These are phyloP conservation scores for Cercophora scortea DNA, from an alignment of 495 filamentous ascomycete genomes.

Conservation along the genomic window DNA sequence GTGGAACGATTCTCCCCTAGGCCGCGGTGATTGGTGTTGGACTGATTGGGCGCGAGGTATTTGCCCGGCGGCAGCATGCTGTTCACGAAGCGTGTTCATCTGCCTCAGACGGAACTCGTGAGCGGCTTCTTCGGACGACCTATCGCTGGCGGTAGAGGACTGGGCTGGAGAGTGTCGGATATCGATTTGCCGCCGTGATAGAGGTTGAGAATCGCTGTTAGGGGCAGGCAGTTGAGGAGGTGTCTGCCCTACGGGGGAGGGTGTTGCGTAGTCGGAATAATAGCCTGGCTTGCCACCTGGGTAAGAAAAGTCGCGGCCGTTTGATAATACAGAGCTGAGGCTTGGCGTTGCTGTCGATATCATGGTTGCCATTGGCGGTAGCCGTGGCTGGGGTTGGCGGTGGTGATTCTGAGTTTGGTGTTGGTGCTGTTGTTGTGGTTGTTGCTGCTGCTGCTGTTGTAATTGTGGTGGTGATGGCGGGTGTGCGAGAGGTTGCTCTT, in stretches of 20 bases:
- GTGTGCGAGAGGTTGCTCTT: constrained; percentile 24
- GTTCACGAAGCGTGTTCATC: constrained; percentile 15
- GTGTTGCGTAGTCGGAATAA: constrained; percentile 27
- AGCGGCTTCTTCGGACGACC: constrained; percentile 26
- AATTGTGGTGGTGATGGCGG: constrained; percentile 2
- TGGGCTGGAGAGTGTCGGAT: constrained; percentile 25
- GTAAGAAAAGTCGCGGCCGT: constrained; percentile 20
- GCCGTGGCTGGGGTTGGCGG: constrained; percentile 4
- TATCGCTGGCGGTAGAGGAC: constrained; percentile 27
- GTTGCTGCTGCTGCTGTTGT: constrained; percentile 10
- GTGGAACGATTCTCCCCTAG: constrained; percentile 12
- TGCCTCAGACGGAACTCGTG: constrained; percentile 22
- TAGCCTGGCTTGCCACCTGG: constrained; percentile 10
- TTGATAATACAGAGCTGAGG: constrained; percentile 16
- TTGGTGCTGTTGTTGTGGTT: constrained; percentile 20
- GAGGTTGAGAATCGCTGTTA: constrained; percentile 24
- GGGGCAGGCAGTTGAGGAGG: constrained; percentile 26
- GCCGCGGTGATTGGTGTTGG: constrained; percentile 15
- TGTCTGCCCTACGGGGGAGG: constrained; percentile 29
- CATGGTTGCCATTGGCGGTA: constrained; percentile 24
- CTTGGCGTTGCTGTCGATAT: constrained; percentile 13
- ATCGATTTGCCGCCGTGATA: constrained; percentile 26
- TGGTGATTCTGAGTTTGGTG: neutral
- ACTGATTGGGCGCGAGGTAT: constrained; percentile 14
- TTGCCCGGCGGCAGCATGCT: constrained; percentile 10